Evolutionary conservation across 148 eudicot genomes (phyloP).

Genomic region (Simmondsia chinensis): DNA sequence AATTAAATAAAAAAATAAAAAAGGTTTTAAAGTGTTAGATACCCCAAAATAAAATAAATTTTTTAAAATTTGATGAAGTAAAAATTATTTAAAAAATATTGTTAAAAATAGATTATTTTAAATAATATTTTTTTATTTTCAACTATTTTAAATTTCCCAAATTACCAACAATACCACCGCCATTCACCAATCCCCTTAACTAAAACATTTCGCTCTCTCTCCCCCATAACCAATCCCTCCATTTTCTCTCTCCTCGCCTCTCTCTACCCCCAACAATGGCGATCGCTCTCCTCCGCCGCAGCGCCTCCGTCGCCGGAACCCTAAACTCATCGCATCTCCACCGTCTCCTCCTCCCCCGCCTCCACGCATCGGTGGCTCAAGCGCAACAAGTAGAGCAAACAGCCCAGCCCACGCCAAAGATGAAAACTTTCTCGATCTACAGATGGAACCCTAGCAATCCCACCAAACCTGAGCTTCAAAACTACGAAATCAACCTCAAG

Average conservation of each 20-base stretch:
- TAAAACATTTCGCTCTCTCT: neutral
- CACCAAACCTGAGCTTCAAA: slow-evolving; percentile 45
- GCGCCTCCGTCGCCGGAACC: neutral
- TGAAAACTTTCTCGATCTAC: slow-evolving; percentile 85
- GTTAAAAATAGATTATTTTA: too few species aligned
- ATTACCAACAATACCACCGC: too few species aligned
- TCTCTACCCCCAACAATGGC: slow-evolving; percentile 28
- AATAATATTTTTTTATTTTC: too few species aligned
- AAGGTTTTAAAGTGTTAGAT: too few species aligned
- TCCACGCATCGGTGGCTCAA: slow-evolving; percentile 33
- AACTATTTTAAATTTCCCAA: too few species aligned
- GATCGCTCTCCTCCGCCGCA: slow-evolving; percentile 39
- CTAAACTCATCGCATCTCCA: slow-evolving; percentile 13
- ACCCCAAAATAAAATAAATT: too few species aligned
- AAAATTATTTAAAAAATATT: too few species aligned
- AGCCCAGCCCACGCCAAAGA: neutral
- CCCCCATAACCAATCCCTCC: neutral
- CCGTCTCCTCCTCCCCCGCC: slow-evolving; percentile 22
- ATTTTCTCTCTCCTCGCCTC: neutral
- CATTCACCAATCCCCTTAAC: slow-evolving; percentile 3
- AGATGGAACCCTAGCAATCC: slow-evolving; percentile 84
- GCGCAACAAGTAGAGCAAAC: slow-evolving; percentile 7
- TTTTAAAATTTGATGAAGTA: too few species aligned
- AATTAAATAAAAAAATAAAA: too few species aligned
- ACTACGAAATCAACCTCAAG: slow-evolving; percentile 75